Evolutionary conservation across 257 asterid species (phyloP).

Genomic region (Przewalskia tangutica): DNA sequence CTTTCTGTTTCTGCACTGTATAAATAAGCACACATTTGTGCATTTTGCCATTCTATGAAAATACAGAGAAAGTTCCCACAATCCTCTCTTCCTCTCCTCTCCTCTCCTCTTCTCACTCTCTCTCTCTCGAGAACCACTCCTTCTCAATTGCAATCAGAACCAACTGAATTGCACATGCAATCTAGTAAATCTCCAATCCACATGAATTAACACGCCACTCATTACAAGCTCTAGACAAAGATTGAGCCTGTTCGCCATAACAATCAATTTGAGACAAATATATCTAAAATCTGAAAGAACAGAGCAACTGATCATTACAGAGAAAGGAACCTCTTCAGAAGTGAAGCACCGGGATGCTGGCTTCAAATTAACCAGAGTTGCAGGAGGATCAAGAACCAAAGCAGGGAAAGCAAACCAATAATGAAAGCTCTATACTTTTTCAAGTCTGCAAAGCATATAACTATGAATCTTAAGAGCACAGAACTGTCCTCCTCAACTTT

Average conservation of each 20-base stretch:
- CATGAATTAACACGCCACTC: too few species aligned
- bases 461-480: conserved; percentile 69
- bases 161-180: too few species aligned
- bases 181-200: too few species aligned
- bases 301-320: conserved; percentile 6
- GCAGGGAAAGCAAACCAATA: conserved; percentile 99
- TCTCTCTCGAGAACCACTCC: too few species aligned
- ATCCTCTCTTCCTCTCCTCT: too few species aligned
- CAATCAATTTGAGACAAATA: conserved; percentile 4
- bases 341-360: conserved; percentile 73
- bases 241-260: conserved; percentile 40
- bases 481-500: conserved; percentile 70
- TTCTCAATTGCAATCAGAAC: too few species aligned
- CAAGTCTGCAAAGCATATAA: conserved; percentile 91
- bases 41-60: too few species aligned
- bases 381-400: conserved; percentile 79
- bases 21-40: too few species aligned
- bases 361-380: conserved; percentile 49
- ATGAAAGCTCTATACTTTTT: conserved; percentile 85
- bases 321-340: conserved; percentile 48
- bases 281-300: not conserved
- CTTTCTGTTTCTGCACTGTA: too few species aligned
- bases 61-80: too few species aligned
- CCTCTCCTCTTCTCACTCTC: too few species aligned
- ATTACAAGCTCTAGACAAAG: conserved; percentile 54